A percentile compares a stretch with the other conserved stretches of the same genome.
phyloP scores from a whole-genome alignment of 179 eudicot genomes.

The Dionaea muscipula region DNA sequence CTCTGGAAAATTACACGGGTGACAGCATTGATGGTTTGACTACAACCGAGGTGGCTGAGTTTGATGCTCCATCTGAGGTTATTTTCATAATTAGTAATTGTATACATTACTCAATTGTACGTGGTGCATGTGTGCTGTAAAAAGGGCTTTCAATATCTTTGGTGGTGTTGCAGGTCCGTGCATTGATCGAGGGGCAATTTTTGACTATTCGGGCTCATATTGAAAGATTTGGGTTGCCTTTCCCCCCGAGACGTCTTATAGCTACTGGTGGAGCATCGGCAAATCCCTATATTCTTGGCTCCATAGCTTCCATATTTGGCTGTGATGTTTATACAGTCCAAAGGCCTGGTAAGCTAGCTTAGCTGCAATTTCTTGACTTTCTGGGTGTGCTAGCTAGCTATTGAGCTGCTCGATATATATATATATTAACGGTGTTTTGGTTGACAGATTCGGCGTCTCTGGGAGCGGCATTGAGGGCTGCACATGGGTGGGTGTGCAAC shows the following conservation, averaged over 20 bases:
- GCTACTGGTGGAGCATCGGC: conserved; percentile 97
- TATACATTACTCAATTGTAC: background rate
- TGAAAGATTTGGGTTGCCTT: conserved; percentile 85
- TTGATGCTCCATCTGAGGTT: conserved; percentile 73
- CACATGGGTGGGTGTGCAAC: conserved; percentile 89
- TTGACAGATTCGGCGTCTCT: conserved; percentile 77
- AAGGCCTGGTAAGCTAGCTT: conserved; percentile 44
- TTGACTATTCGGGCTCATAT: conserved; percentile 79
- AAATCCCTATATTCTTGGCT: conserved; percentile 48
- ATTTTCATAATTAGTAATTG: background rate
- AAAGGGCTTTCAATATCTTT: too few relatives aligned
- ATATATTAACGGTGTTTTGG: background rate
- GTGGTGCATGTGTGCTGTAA: too few relatives aligned
- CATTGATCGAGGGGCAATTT: conserved; percentile 71
- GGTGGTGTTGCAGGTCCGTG: conserved; percentile 49
- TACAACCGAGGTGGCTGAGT: conserved; percentile 49
- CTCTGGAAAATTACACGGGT: conserved; percentile 43
- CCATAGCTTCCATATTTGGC: conserved; percentile 71
- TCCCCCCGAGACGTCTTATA: conserved; percentile 78
- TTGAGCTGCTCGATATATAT: too few relatives aligned
- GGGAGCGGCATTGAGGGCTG: conserved; percentile 88
- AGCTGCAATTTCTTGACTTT: background rate
- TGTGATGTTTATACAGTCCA: conserved; percentile 73
- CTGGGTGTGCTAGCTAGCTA: background rate
- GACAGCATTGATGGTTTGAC: conserved; percentile 34